Evolutionary conservation across 768 basidiomycete genomes (phyloP).

Genomic region (Leccinum ochraceum): DNA sequence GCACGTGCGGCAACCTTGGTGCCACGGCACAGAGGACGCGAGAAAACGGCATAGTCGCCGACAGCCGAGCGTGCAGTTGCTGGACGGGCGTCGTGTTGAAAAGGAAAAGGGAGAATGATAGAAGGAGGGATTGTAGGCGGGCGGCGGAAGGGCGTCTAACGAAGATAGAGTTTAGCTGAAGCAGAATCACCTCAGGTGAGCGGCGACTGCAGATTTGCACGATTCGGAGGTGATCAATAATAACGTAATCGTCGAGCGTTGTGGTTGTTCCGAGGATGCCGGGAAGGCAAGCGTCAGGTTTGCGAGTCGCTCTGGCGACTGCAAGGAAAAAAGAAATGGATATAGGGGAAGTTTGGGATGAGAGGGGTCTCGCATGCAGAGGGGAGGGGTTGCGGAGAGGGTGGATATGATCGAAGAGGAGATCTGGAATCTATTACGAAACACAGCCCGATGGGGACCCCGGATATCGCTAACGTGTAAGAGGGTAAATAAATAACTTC

Average conservation of each 20-base stretch:
- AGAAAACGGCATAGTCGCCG: background rate
- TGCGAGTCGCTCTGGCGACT: too few species aligned
- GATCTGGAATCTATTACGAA: slow-evolving; percentile 22
- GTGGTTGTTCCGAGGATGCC: background rate
- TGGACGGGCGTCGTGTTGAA: background rate
- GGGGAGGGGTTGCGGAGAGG: slow-evolving; percentile 1
- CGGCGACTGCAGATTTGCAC: slow-evolving; percentile 1
- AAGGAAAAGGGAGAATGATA: background rate
- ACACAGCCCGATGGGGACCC: slow-evolving; percentile 26
- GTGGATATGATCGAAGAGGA: background rate
- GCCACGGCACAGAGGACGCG: background rate
- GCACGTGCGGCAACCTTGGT: background rate
- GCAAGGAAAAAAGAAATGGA: background rate
- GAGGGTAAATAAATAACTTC: slow-evolving; percentile 10
- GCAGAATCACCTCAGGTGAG: background rate
- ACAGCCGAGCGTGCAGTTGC: background rate
- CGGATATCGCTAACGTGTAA: slow-evolving; percentile 13
- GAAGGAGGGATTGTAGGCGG: background rate
- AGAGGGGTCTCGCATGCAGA: background rate
- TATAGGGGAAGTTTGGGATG: background rate
- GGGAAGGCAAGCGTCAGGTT: background rate
- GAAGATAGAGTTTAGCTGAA: background rate
- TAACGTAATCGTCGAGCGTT: background rate
- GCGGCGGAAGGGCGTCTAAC: background rate
- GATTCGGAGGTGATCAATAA: background rate